Base-by-base conservation (phyloP, 129 eudicot species). In the Centaurea solstitialis region DNA sequence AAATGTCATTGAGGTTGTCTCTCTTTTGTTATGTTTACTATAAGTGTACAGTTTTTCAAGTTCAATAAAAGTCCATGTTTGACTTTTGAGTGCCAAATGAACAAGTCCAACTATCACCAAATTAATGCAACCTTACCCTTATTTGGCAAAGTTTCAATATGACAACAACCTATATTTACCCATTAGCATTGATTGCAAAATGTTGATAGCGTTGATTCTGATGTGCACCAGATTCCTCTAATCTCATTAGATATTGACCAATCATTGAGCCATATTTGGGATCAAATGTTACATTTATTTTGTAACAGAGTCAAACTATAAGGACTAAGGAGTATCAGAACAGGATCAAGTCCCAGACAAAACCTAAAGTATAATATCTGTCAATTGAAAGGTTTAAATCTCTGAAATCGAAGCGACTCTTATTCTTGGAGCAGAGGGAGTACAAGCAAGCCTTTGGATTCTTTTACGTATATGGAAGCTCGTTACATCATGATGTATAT, bases 161-260 rank as follows among this genome's bases (percentile, higher is more conserved):
- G 69, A 24, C 37, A 74, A 50, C 15, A 68, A 28, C 43, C 26
- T 50, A 26, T 26, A 47, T 33, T 33, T 33, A 33, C 13, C 47
- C 47, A 41, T 41, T 41, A 41, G 47, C 40, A 50, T 22, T 13
- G 23, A 9, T 74, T 17, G 43, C 41, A 50, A 47, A 61, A 62
- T 62, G 62, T 67, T 77, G 23, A 41, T 8, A 76, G 67, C 43
- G 17, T 67, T 13, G 30, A 43, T 17, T 41, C 10, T 66, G 28
- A 77, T 66, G 47, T 41, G 66, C 81, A 66, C 10, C 74, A 77
- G 39, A n/a, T n/a, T 41, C 67, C 9, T 65, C 21, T 66, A 39
- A 40, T 67, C 10, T 67, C 10, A 41, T 41, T 41, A 41, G 47
- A 41, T 41, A 41, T 41, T 41, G 47, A 41, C 47, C 47, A 8